Evolutionary conservation across 371 early-diverging fungal species (phyloP).

Genomic region (Umbelopsis sp.): DNA sequence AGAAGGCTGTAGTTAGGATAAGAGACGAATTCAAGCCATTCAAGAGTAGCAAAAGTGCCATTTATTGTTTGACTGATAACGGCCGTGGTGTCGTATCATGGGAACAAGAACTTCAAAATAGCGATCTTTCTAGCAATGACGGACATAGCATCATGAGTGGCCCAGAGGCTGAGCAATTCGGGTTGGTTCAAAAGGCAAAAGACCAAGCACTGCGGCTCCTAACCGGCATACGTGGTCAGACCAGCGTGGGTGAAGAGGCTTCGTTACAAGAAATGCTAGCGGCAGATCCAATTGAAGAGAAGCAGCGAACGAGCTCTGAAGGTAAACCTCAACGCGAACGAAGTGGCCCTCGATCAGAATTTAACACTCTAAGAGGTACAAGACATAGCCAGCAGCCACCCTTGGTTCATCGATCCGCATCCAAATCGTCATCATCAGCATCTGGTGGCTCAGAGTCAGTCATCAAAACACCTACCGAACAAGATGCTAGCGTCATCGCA

Average conservation of each 20-base stretch:
- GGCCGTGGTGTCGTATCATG: slow-evolving; percentile 10
- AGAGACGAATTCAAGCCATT: slow-evolving; percentile 24
- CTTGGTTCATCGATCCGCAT: not conserved
- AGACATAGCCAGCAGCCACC: not conserved
- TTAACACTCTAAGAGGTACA: not conserved
- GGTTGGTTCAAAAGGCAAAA: slow-evolving; percentile 15
- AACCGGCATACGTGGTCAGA: not conserved
- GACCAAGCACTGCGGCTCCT: not conserved
- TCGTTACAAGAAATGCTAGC: slow-evolving; percentile 2
- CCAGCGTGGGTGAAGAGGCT: not conserved
- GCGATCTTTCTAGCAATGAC: slow-evolving; percentile 10
- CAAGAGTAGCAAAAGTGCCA: slow-evolving; percentile 17
- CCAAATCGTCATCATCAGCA: slow-evolving; percentile 3
- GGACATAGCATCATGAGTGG: slow-evolving; percentile 4
- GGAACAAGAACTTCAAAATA: not conserved
- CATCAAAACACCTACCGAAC: slow-evolving; percentile 1
- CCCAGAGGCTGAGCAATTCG: not conserved
- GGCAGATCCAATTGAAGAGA: slow-evolving; percentile 10
- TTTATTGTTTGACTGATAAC: slow-evolving; percentile 27
- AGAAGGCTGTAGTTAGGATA: slow-evolving; percentile 20
- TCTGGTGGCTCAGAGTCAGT: slow-evolving; percentile 11
- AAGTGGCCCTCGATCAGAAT: not conserved
- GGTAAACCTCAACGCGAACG: not conserved
- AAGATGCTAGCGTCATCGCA: not conserved
- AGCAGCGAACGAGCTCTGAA: not conserved